Conservation (phyloP, 2,329 filamentous ascomycete species). For the Venturia effusa region DNA sequence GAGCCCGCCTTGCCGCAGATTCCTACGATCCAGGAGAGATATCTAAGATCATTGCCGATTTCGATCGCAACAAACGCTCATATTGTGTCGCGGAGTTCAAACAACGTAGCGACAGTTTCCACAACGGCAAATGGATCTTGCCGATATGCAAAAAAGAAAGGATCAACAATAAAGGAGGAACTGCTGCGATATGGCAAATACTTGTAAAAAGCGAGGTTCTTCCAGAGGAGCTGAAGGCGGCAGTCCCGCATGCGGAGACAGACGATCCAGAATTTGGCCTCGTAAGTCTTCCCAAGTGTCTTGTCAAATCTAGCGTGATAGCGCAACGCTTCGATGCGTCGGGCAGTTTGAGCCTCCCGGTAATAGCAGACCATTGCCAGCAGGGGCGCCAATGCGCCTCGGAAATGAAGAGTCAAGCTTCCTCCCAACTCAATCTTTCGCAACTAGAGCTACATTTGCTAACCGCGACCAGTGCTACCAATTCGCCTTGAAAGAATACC, state of each 20-base stretch:
- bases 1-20: not conserved
- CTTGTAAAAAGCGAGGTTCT: slow-evolving; percentile 17
- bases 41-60: not conserved
- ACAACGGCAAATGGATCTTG: slow-evolving; percentile 12
- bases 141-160: slow-evolving; percentile 16
- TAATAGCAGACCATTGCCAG: too few relatives aligned
- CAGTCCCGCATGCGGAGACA: not conserved
- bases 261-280: not conserved
- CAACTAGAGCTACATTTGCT: too few relatives aligned
- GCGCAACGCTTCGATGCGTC: too few relatives aligned
- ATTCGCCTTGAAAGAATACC: slow-evolving; percentile 23
- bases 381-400: too few relatives aligned
- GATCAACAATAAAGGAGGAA: slow-evolving; percentile 21
- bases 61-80: not conserved
- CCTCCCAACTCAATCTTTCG: too few relatives aligned
- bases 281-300: slow-evolving; percentile 13
- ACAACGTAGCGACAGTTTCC: not conserved
- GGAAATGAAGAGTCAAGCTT: too few relatives aligned
- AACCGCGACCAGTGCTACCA: slow-evolving; percentile 20
- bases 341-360: too few relatives aligned
- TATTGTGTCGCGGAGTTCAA: not conserved
- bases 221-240: slow-evolving; percentile 11
- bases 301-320: too few relatives aligned
- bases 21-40: not conserved
- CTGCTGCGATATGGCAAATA: slow-evolving; percentile 19